Evolutionary conservation across 2,329 filamentous ascomycete genomes (phyloP).

Genomic region (Colletotrichum higginsianum): DNA sequence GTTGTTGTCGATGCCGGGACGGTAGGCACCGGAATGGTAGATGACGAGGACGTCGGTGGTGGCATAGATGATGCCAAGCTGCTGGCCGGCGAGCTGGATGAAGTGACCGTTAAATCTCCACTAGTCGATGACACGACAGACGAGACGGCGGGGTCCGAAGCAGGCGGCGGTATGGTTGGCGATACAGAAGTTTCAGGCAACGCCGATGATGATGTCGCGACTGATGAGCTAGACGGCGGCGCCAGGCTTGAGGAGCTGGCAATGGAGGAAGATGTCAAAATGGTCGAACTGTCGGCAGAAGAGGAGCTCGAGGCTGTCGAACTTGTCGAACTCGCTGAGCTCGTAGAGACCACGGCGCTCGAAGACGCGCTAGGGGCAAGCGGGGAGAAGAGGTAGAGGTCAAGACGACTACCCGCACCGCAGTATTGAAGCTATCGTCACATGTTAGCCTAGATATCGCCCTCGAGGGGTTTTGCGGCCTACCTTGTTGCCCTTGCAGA

Average conservation of each 20-base stretch:
- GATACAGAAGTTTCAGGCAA: neutral
- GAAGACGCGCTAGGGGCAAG: slow-evolving; percentile 2
- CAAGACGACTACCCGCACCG: slow-evolving; percentile 38
- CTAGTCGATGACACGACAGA: neutral
- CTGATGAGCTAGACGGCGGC: neutral
- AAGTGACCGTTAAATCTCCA: neutral
- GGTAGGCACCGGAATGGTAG: slow-evolving; percentile 32
- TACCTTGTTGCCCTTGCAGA: slow-evolving; percentile 44
- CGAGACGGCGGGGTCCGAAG: neutral
- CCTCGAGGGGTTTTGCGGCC: neutral
- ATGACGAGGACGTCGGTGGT: slow-evolving; percentile 14
- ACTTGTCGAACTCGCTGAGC: no score
- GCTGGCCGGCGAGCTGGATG: slow-evolving; percentile 11
- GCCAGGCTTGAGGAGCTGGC: neutral
- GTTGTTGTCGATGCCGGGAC: slow-evolving; percentile 34
- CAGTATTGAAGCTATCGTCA: slow-evolving; percentile 39
- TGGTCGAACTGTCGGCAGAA: neutral
- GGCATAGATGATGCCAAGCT: neutral
- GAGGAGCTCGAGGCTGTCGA: no score
- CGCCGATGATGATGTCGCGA: no score
- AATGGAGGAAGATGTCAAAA: slow-evolving; percentile 10
- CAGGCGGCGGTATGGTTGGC: neutral
- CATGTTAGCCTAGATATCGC: slow-evolving; percentile 8
- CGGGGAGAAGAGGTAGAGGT: slow-evolving; percentile 32
- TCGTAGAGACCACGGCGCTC: neutral